These are phyloP conservation scores for Saccharum hybrid DNA, from an alignment of 202 grass and related monocot species.

Conservation along the genomic window DNA sequence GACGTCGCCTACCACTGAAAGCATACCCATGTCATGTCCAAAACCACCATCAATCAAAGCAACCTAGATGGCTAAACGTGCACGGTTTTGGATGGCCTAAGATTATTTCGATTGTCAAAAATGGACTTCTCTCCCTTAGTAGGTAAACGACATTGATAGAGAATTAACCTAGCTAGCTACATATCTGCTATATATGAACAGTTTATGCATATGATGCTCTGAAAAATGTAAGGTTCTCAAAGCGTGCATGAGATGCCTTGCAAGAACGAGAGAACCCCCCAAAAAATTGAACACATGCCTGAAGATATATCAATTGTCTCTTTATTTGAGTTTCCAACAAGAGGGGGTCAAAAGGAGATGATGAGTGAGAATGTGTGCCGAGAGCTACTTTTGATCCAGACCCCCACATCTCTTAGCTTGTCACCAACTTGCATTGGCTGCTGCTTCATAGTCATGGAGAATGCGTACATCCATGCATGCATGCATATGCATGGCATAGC, in stretches of 20 bases:
- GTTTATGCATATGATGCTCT: not conserved
- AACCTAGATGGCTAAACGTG: too few relatives aligned
- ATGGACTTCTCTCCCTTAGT: too few relatives aligned
- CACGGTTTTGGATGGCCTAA: too few relatives aligned
- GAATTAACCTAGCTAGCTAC: too few relatives aligned
- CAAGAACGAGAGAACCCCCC: too few relatives aligned
- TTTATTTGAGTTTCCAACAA: not conserved
- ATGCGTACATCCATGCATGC: not conserved
- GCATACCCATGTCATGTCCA: too few relatives aligned
- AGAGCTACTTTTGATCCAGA: conserved; percentile 25
- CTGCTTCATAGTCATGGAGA: conserved; percentile 33
- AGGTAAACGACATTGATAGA: too few relatives aligned
- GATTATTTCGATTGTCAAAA: too few relatives aligned
- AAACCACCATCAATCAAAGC: too few relatives aligned
- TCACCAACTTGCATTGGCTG: conserved; percentile 17
- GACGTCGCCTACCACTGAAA: too few relatives aligned
- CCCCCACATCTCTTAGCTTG: not conserved
- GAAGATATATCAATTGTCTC: not conserved
- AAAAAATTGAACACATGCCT: not conserved
- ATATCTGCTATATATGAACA: too few relatives aligned
- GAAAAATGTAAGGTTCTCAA: not conserved
- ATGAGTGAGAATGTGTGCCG: conserved; percentile 16
- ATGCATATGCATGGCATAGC: not conserved
- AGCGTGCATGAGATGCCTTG: not conserved
- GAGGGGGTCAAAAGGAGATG: not conserved